Conservation (phyloP, 2,329 filamentous ascomycete species). For the Parafenestella ontariensis region DNA sequence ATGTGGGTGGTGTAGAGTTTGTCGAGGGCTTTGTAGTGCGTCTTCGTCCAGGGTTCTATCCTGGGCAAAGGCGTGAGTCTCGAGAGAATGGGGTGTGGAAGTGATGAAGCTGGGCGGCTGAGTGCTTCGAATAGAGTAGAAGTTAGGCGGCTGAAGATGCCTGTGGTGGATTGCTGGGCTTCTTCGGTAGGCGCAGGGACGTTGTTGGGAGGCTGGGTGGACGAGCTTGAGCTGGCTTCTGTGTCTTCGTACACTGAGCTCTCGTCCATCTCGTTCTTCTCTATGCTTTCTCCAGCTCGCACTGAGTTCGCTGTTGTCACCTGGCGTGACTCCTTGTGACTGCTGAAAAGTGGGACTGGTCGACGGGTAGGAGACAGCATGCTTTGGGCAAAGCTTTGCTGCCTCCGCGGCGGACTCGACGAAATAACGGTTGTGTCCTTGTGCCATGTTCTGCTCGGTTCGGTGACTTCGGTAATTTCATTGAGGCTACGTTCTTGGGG, state of each 20-base stretch:
- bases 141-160: constrained; percentile 30
- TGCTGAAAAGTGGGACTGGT: constrained; percentile 16
- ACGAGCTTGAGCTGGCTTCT: constrained; percentile 6
- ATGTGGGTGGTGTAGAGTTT: constrained; percentile 43
- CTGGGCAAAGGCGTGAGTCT: constrained; percentile 40
- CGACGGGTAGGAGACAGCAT: constrained; percentile 24
- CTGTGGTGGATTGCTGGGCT: constrained; percentile 12
- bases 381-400: constrained; percentile 22
- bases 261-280: constrained; percentile 2
- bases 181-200: constrained; percentile 7
- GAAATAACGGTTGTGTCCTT: constrained; percentile 21
- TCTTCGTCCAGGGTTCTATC: constrained; percentile 49
- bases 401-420: constrained; percentile 32
- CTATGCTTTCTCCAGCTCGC: not conserved
- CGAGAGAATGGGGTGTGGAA: constrained; percentile 36
- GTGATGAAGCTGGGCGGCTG: constrained; percentile 11
- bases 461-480: constrained; percentile 46
- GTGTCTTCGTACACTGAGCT: constrained; percentile 6
- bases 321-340: constrained; percentile 2
- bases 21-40: constrained; percentile 50
- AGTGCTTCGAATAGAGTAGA: constrained; percentile 16
- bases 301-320: not conserved
- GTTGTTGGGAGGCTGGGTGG: constrained; percentile 4
- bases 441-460: constrained; percentile 34
- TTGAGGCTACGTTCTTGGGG: constrained; percentile 40